Conservation (phyloP, 2,329 filamentous ascomycete species). For the Fusarium haematococcum region DNA sequence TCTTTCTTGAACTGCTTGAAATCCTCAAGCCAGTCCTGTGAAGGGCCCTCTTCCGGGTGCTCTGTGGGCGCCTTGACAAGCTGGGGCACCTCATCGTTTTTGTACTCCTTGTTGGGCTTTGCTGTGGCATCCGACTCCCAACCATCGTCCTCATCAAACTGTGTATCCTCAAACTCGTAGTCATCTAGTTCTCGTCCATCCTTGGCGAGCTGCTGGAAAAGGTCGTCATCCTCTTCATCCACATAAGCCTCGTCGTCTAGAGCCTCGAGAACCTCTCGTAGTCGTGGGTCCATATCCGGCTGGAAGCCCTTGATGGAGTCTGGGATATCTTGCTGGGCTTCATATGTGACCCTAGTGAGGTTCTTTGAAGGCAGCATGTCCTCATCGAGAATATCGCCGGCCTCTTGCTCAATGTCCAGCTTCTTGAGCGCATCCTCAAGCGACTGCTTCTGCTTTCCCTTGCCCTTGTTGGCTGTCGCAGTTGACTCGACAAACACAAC, state of each 20-base stretch:
- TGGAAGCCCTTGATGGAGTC: constrained; percentile 94
- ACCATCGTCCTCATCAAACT: constrained; percentile 77
- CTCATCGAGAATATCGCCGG: constrained; percentile 73
- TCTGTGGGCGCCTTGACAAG: constrained; percentile 60
- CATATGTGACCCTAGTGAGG: constrained; percentile 81
- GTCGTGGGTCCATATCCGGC: constrained; percentile 94
- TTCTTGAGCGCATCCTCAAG: constrained; percentile 85
- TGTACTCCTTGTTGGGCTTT: constrained; percentile 74
- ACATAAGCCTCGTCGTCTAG: constrained; percentile 96
- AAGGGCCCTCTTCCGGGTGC: constrained; percentile 69
- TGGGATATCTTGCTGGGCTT: constrained; percentile 92
- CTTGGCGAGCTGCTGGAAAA: constrained; percentile 80
- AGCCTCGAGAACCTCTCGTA: constrained; percentile 92
- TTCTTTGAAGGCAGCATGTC: constrained; percentile 85
- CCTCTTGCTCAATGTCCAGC: constrained; percentile 65
- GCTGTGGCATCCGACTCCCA: constrained; percentile 97
- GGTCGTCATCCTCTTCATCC: constrained; percentile 85
- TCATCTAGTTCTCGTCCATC: constrained; percentile 80
- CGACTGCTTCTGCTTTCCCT: constrained; percentile 79
- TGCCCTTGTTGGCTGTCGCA: constrained; percentile 71
- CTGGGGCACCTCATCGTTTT: constrained; percentile 60
- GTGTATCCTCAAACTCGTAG: constrained; percentile 80
- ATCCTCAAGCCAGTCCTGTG: constrained; percentile 89
- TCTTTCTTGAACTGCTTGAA: constrained; percentile 96
- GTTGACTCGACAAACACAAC: constrained; percentile 86